A percentile compares a stretch with the other conserved stretches of the same genome.
These are phyloP conservation scores for Xanthoconium separans DNA, from an alignment of 1,284 basidiomycete genomes.

Conservation along the genomic window DNA sequence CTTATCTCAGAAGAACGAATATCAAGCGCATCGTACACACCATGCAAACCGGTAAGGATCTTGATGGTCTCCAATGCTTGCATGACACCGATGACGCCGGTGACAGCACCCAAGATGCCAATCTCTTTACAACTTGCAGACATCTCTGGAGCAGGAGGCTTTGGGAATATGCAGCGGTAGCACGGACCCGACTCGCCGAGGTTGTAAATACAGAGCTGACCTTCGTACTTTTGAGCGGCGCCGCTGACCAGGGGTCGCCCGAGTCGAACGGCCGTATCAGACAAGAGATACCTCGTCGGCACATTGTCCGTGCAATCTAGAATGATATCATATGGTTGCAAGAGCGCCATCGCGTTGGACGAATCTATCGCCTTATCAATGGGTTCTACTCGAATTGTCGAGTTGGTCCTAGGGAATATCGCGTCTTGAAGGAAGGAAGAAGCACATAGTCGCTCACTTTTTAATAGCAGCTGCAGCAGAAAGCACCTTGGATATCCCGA, in stretches of 20 bases:
- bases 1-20: conserved; percentile 5
- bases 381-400: conserved; percentile 54
- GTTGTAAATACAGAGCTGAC: conserved; percentile 86
- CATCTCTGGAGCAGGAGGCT: conserved; percentile 60
- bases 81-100: conserved; percentile 87
- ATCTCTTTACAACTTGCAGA: conserved; percentile 85
- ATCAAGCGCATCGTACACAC: conserved; percentile 41
- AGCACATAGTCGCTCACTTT: conserved; percentile 45
- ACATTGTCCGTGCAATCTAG: conserved; percentile 97
- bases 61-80: conserved; percentile 93
- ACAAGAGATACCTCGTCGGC: conserved; percentile 89
- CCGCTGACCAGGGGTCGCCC: conserved; percentile 85
- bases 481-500: conserved; percentile 84
- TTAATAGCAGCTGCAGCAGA: conserved; percentile 72
- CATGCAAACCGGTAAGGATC: conserved; percentile 70
- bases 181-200: conserved; percentile 75
- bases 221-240: conserved; percentile 90
- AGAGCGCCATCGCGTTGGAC: conserved; percentile 59
- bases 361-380: conserved; percentile 55
- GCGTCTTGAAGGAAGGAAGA: not conserved
- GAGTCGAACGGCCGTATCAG: conserved; percentile 82
- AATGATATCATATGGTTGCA: conserved; percentile 71
- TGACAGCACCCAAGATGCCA: conserved; percentile 88
- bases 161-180: conserved; percentile 93
- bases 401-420: conserved; percentile 61